Base-by-base conservation (phyloP, 169 alveolate genomes). In the Eimeria praecox region DNA sequence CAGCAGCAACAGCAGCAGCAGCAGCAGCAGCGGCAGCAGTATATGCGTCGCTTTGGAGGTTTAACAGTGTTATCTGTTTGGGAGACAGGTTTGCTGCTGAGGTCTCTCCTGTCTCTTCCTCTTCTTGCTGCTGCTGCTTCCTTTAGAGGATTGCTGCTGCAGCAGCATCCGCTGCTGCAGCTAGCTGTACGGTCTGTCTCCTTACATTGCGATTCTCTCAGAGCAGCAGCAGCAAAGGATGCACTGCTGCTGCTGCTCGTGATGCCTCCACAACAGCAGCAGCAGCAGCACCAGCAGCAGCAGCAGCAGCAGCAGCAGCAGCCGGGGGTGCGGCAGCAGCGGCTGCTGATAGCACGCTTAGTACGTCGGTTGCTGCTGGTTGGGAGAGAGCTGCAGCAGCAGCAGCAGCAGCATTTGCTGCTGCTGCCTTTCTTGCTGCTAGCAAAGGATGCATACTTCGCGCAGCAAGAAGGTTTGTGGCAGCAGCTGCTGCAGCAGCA, bases 401-500 rank as follows among this genome's bases (percentile, higher is more conserved):
- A 80, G 90, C 90, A 56, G 66, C 66, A 56, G 66, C 66, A 56
- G 20, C 66, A 56, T 56, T 16, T 56, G 66, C 66, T 80, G 64
- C 64, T 80, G 90, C 90, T 80, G 42, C 90, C 90, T 2, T 80
- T 80, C 42, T 27, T 80, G 92, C 92, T 85, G 92, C 59, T 85
- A 30, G 75, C 92, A 4, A 59, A 52, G 59, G 80, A 52, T 40
- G 59, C 92, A 6, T 59, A 35, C 80, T 59, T 56, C 18, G 80
- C 80, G 78, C 92, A 85, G 78, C 92, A 85, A 40, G 75, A 59
- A 42, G 75, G 92, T 56, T 35, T 56, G 52, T 59, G 92, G 92
- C 75, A 85, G 78, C 92, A 85, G 92, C 92, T 59, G 78, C 78
- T 59, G 92, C 92, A 85, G 92, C 92, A 85, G 78, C 75, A 85